Percentiles rank a stretch among this genome's conserved stretches.
Evolutionary conservation across 345 rosid genomes (phyloP).

Genomic region (Tarenaya hassleriana): DNA sequence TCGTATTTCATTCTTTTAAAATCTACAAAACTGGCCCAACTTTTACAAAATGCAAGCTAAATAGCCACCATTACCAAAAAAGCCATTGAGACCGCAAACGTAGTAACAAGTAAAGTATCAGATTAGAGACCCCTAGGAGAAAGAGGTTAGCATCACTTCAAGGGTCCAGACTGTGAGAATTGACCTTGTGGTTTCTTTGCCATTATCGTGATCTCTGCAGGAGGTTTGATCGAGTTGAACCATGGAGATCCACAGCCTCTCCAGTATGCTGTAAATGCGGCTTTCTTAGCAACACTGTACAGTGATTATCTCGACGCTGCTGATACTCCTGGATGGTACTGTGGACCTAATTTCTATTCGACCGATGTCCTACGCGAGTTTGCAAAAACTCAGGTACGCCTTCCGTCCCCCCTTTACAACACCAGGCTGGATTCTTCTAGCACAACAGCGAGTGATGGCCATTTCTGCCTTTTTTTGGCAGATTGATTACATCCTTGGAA

Average conservation of each 20-base stretch:
- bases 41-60: too few species aligned
- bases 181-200: conserved; percentile 5
- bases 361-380: conserved; percentile 64
- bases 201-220: conserved; percentile 31
- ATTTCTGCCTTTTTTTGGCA: conserved; percentile 28
- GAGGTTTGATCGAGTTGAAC: conserved; percentile 81
- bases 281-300: conserved; percentile 70
- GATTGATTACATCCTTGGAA: conserved; percentile 89
- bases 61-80: too few species aligned
- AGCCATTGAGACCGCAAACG: too few species aligned
- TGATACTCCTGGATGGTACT: conserved; percentile 95
- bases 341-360: conserved; percentile 86
- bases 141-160: neutral
- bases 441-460: neutral
- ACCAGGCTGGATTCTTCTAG: neutral
- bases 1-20: too few species aligned
- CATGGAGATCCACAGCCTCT: conserved; percentile 97
- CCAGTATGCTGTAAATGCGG: conserved; percentile 87
- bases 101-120: too few species aligned
- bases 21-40: too few species aligned
- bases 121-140: too few species aligned
- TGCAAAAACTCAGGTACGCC: conserved; percentile 71
- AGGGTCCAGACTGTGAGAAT: neutral
- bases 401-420: neutral
- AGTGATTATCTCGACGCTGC: conserved; percentile 96